phyloP scores from a whole-genome alignment of 352 stramenopile genomes.

The Pythium oligandrum region DNA sequence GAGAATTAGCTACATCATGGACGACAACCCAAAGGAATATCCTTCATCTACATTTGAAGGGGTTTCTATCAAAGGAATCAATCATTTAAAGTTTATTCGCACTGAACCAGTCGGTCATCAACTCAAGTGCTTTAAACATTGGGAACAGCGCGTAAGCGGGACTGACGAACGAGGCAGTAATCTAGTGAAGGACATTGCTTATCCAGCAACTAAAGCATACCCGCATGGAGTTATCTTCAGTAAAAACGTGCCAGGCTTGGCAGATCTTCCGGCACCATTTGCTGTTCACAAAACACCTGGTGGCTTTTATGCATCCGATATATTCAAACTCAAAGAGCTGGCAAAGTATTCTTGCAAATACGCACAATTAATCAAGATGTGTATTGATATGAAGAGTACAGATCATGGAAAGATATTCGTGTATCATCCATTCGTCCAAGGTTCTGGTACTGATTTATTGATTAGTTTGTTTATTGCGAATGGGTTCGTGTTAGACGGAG shows the following conservation, averaged over 20 bases:
- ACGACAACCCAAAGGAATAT: conserved; percentile 2
- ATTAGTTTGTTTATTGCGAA: neutral
- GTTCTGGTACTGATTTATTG: neutral
- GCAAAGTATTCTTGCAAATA: conserved; percentile 1
- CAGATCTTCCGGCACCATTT: neutral
- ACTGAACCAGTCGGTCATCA: neutral
- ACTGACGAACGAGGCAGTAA: neutral
- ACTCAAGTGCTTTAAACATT: neutral
- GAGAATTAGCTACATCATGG: conserved; percentile 2
- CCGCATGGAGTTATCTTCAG: conserved; percentile 1
- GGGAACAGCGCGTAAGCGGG: neutral
- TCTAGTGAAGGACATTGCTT: conserved; percentile 1
- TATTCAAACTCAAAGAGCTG: too few relatives aligned
- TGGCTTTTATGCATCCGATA: too few relatives aligned
- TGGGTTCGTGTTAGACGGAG: conserved; percentile 1
- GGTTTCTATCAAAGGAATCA: neutral
- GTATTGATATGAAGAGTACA: neutral
- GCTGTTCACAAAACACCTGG: too few relatives aligned
- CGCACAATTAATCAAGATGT: neutral
- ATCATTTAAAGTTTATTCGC: neutral
- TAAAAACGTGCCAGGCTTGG: neutral
- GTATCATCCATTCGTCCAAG: conserved; percentile 3
- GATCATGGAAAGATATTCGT: conserved; percentile 4
- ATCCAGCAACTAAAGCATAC: neutral
- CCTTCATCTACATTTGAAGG: neutral